Conservation (phyloP, 2,329 filamentous ascomycete species). For the Phaeosphaeria sp. region DNA sequence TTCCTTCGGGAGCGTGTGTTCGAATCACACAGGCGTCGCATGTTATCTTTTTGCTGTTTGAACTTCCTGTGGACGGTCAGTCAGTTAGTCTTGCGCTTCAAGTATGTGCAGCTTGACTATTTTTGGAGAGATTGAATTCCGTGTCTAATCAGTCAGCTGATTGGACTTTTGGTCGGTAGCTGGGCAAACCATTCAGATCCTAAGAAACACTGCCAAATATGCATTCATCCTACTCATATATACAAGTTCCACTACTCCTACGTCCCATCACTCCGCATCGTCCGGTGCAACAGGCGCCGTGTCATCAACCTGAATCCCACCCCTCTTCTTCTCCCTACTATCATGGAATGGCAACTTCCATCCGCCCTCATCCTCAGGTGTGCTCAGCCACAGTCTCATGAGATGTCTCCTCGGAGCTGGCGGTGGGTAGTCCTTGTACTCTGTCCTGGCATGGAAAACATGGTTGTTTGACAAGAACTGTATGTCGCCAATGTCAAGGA, state of each 20-base stretch:
- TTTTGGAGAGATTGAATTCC: no score
- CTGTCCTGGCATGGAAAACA: constrained; percentile 80
- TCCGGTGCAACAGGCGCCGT: constrained; percentile 75
- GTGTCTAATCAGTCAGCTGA: no score
- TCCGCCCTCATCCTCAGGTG: constrained; percentile 80
- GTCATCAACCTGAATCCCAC: constrained; percentile 87
- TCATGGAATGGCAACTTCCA: constrained; percentile 87
- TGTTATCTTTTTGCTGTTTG: not conserved
- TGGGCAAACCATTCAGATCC: no score
- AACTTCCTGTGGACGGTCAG: not conserved
- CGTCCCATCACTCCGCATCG: constrained; percentile 69
- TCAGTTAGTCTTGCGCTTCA: no score
- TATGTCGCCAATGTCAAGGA: constrained; percentile 85
- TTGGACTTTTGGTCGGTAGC: no score
- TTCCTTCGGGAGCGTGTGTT: constrained; percentile 41
- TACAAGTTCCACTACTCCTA: no score
- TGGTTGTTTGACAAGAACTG: constrained; percentile 85
- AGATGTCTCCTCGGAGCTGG: constrained; percentile 76
- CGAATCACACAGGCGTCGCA: constrained; percentile 38
- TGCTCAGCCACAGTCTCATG: constrained; percentile 84
- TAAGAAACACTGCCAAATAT: no score
- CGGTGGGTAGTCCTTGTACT: constrained; percentile 74
- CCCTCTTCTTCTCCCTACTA: constrained; percentile 81
- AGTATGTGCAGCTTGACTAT: no score
- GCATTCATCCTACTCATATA: no score